A percentile compares a stretch with the other conserved stretches of the same genome.
Conservation (phyloP, 2,329 filamentous ascomycete genomes). For the Calonectria hongkongensis region DNA sequence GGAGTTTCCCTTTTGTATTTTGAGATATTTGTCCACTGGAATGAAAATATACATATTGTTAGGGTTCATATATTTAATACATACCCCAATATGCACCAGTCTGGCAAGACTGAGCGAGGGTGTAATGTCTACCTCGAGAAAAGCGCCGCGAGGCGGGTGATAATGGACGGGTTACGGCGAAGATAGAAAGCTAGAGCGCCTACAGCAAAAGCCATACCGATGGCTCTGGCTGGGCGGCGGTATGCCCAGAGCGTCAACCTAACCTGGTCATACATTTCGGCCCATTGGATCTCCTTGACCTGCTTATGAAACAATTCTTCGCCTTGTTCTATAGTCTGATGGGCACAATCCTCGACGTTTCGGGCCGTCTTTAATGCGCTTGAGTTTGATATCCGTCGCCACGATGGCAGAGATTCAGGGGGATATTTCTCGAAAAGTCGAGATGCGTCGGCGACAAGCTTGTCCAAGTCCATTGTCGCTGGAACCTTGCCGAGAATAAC, state of each 20-base stretch:
- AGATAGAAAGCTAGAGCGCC: conserved; percentile 82
- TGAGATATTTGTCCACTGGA: conserved; percentile 19
- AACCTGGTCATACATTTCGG: conserved; percentile 67
- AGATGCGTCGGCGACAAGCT: conserved; percentile 80
- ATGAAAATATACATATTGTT: conserved; percentile 16
- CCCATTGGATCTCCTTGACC: conserved; percentile 80
- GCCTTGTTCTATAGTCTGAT: conserved; percentile 80
- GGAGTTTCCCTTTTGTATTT: conserved; percentile 28
- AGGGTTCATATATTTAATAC: conserved; percentile 33
- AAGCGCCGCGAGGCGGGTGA: conserved; percentile 54
- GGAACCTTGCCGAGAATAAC: conserved; percentile 92
- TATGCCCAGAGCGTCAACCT: conserved; percentile 74
- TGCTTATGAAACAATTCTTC: conserved; percentile 82
- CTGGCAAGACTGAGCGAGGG: neutral
- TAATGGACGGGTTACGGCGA: conserved; percentile 66
- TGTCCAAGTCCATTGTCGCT: conserved; percentile 85
- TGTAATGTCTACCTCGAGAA: conserved; percentile 49
- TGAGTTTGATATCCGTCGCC: conserved; percentile 81
- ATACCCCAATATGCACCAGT: neutral
- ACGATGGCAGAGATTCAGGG: conserved; percentile 82
- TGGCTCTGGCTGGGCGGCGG: conserved; percentile 76
- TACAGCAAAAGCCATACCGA: conserved; percentile 79
- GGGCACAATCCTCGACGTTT: conserved; percentile 67
- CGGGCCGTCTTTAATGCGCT: conserved; percentile 92
- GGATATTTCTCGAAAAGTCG: conserved; percentile 79